Conservation (phyloP, 371 early-diverging fungal species). For the Blyttiomyces sp. region DNA sequence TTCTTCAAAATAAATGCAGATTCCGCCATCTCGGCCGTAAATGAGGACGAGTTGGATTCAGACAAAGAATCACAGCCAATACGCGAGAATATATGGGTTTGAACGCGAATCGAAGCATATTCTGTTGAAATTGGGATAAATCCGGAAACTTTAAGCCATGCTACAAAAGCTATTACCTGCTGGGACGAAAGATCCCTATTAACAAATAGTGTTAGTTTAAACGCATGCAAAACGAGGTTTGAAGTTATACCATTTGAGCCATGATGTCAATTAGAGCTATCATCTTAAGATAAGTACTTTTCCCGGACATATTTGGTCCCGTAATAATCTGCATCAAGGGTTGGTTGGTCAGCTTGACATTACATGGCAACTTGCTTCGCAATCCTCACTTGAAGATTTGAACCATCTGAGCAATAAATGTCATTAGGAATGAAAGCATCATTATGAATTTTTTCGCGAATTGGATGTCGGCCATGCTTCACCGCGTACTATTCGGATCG, state of each 20-base stretch:
- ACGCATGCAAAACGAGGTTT: too few relatives aligned
- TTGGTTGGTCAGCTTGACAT: too few relatives aligned
- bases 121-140: constrained; percentile 30
- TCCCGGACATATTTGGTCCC: constrained; percentile 98
- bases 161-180: constrained; percentile 79
- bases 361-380: too few relatives aligned
- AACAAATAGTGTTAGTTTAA: too few relatives aligned
- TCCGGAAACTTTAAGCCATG: constrained; percentile 35
- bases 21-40: constrained; percentile 45
- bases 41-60: constrained; percentile 22
- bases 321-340: constrained; percentile 76
- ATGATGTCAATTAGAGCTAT: constrained; percentile 83
- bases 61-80: constrained; percentile 33
- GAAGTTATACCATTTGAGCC: constrained; percentile 95
- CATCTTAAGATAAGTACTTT: constrained; percentile 92
- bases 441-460: constrained; percentile 55
- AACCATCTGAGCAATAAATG: constrained; percentile 58
- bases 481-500: constrained; percentile 49
- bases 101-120: constrained; percentile 75
- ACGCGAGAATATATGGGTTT: constrained; percentile 61
- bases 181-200: constrained; percentile 91
- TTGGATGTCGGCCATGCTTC: constrained; percentile 79
- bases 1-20: constrained; percentile 78
- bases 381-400: constrained; percentile 72
- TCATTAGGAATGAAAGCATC: constrained; percentile 74